These are phyloP conservation scores for Wickerhamiella siamensis DNA, from an alignment of 805 yeast genomes.

Conservation along the genomic window DNA sequence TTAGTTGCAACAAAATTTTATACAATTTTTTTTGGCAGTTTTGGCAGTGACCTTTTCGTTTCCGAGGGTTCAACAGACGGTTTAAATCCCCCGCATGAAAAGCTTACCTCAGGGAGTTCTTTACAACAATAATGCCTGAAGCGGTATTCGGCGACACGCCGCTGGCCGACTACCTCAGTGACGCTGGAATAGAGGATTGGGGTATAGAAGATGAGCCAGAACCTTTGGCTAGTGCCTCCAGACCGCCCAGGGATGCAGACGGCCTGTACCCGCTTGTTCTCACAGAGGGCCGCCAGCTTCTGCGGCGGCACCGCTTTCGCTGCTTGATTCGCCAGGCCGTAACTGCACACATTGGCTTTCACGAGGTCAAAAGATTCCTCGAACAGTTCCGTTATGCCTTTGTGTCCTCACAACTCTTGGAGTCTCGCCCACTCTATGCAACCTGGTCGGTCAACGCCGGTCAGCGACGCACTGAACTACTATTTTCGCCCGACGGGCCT, in stretches of 20 bases:
- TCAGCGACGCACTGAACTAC: conserved; percentile 11
- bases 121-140: conserved; percentile 8
- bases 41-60: neutral
- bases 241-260: neutral
- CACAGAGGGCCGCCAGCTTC: conserved; percentile 2
- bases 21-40: too few species aligned
- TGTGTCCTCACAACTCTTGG: conserved; percentile 35
- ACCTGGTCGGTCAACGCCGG: conserved; percentile 11
- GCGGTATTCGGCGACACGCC: conserved; percentile 23
- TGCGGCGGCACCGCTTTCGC: conserved; percentile 16
- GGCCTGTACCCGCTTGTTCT: conserved; percentile 10
- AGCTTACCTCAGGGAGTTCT: neutral
- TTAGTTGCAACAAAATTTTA: too few species aligned
- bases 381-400: conserved; percentile 40
- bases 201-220: conserved; percentile 19
- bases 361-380: conserved; percentile 26
- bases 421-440: conserved; percentile 26
- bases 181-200: conserved; percentile 23
- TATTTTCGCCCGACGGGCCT: conserved; percentile 12
- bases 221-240: neutral
- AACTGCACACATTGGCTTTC: conserved; percentile 14
- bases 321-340: conserved; percentile 18
- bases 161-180: conserved; percentile 19
- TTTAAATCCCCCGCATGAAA: neutral
- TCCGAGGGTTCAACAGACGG: neutral